Conservation (phyloP, 176 grass and related monocot species). For the Microstegium vimineum region DNA sequence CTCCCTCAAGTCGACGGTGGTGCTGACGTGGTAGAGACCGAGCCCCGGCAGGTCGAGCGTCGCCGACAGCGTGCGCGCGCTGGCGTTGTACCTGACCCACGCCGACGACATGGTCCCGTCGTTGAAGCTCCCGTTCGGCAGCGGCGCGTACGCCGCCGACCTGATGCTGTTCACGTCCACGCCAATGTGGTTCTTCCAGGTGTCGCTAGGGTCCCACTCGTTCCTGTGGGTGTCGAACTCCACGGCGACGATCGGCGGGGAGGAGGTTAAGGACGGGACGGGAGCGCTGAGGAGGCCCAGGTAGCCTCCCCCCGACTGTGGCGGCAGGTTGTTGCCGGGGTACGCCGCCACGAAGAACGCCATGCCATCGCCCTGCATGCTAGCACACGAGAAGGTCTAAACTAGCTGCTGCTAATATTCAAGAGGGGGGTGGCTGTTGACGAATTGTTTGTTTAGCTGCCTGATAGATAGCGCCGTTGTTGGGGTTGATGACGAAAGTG, state of each 20-base stretch:
- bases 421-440: too few relatives aligned
- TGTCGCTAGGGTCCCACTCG: not conserved
- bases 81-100: constrained; percentile 19
- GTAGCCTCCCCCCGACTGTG: not conserved
- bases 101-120: constrained; percentile 26
- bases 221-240: constrained; percentile 29
- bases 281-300: constrained; percentile 5
- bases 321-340: not conserved
- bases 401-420: too few relatives aligned
- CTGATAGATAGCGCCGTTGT: not conserved
- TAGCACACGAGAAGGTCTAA: too few relatives aligned
- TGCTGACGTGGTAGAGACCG: not conserved
- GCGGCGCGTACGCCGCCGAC: not conserved
- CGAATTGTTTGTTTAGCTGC: too few relatives aligned
- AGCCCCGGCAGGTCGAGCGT: not conserved
- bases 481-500: not conserved
- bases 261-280: not conserved
- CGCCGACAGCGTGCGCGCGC: not conserved
- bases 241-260: constrained; percentile 1
- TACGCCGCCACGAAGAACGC: constrained; percentile 21
- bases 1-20: constrained; percentile 1
- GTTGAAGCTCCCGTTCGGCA: constrained; percentile 18
- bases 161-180: constrained; percentile 18
- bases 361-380: constrained; percentile 32
- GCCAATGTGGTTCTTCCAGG: constrained; percentile 1